Evolutionary conservation across 2,329 filamentous ascomycete genomes (phyloP).

Genomic region (Trichoderma sp.): DNA sequence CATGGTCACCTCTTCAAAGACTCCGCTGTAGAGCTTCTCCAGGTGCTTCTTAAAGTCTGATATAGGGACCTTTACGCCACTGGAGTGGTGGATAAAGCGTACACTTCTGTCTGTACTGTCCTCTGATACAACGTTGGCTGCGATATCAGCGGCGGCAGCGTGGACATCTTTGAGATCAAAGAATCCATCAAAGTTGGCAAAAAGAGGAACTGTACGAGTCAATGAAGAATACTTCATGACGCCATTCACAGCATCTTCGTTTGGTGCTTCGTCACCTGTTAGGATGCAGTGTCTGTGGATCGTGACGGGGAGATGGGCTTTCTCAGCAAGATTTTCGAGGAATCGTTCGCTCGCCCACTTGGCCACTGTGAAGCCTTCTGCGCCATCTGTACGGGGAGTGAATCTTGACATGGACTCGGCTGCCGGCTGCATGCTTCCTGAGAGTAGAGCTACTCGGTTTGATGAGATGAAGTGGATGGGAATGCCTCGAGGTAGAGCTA

Average conservation of each 20-base stretch:
- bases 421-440: neutral
- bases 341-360: neutral
- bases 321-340: neutral
- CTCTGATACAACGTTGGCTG: neutral
- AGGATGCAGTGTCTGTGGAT: neutral
- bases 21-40: neutral
- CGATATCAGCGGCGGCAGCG: neutral
- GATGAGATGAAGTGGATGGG: neutral
- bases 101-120: neutral
- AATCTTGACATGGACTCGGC: neutral
- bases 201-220: neutral
- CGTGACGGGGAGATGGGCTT: neutral
- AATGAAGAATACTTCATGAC: neutral
- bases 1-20: neutral
- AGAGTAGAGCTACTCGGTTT: neutral
- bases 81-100: neutral
- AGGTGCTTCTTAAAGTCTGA: neutral
- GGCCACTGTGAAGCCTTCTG: neutral
- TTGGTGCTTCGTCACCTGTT: neutral
- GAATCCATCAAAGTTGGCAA: neutral
- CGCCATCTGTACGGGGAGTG: neutral
- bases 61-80: neutral
- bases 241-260: neutral
- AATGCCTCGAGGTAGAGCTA: neutral
- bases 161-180: neutral